Percentiles rank a stretch among this genome's conserved stretches.
phyloP scores from a whole-genome alignment of 352 stramenopile species.

The Peronospora destructor region DNA sequence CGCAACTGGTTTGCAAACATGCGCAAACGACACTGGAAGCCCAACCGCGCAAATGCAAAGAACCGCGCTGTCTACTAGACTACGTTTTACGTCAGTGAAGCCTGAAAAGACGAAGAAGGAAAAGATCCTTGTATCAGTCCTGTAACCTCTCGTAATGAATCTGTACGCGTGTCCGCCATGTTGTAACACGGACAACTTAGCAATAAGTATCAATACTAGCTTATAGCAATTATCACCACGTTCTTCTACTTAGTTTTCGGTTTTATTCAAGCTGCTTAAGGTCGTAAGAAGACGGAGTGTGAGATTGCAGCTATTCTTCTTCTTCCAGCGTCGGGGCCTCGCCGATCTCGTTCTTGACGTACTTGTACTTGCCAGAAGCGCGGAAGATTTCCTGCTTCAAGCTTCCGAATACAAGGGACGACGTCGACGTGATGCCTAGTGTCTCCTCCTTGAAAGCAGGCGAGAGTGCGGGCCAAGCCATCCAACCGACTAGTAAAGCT shows the following conservation, averaged over 20 bases:
- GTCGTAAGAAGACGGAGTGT: background rate
- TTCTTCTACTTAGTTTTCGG: constrained; percentile 11
- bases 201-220: background rate
- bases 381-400: constrained; percentile 35
- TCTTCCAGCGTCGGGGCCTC: constrained; percentile 68
- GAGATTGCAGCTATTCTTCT: constrained; percentile 3
- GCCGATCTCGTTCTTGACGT: constrained; percentile 59
- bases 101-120: constrained; percentile 8
- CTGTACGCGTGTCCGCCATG: background rate
- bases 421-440: constrained; percentile 46
- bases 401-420: constrained; percentile 19
- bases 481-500: constrained; percentile 48
- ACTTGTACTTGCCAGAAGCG: constrained; percentile 74
- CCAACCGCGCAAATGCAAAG: constrained; percentile 54
- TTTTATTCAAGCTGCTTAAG: background rate
- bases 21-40: constrained; percentile 85
- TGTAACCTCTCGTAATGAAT: constrained; percentile 7
- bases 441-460: constrained; percentile 67
- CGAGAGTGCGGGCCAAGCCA: constrained; percentile 66
- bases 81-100: constrained; percentile 64
- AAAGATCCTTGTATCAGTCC: background rate
- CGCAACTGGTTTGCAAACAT: constrained; percentile 88
- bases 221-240: background rate
- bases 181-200: constrained; percentile 1
- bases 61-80: constrained; percentile 76